Evolutionary conservation across 31 red algal species (phyloP).

Genomic region (Bonnemaisonia californica): DNA sequence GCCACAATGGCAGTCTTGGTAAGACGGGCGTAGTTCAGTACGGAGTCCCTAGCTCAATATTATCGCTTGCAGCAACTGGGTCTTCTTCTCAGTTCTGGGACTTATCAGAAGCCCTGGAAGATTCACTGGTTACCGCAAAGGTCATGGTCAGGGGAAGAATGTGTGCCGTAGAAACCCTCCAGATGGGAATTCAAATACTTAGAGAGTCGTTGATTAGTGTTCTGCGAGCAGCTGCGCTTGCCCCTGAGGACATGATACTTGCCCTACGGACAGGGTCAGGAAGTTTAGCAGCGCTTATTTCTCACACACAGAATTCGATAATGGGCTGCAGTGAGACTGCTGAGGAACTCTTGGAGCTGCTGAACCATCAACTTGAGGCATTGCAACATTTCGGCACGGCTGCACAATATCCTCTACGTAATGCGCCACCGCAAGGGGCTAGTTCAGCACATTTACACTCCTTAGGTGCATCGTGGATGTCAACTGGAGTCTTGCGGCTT

Average conservation of each 20-base stretch:
- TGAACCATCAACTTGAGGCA: neutral
- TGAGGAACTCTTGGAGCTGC: neutral
- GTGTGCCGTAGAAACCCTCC: neutral
- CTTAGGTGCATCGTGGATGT: slow-evolving; percentile 12
- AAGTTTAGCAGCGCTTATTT: neutral
- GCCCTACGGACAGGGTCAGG: neutral
- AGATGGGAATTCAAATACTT: neutral
- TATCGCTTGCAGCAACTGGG: neutral
- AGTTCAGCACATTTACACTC: neutral
- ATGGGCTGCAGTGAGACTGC: neutral
- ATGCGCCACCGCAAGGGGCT: neutral
- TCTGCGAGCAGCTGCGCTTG: neutral
- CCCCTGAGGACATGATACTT: neutral
- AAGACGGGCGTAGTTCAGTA: neutral
- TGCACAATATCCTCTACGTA: neutral
- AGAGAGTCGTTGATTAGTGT: neutral
- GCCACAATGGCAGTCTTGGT: neutral
- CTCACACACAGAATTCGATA: neutral
- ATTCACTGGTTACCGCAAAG: neutral
- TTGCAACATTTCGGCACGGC: neutral
- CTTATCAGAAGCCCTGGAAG: neutral
- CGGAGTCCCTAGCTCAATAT: neutral
- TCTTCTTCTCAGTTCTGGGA: neutral
- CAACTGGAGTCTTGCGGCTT: slow-evolving; percentile 35
- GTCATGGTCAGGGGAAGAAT: neutral